Evolutionary conservation across 768 basidiomycete genomes (phyloP).

Genomic region (Pulveroboletus sp.): DNA sequence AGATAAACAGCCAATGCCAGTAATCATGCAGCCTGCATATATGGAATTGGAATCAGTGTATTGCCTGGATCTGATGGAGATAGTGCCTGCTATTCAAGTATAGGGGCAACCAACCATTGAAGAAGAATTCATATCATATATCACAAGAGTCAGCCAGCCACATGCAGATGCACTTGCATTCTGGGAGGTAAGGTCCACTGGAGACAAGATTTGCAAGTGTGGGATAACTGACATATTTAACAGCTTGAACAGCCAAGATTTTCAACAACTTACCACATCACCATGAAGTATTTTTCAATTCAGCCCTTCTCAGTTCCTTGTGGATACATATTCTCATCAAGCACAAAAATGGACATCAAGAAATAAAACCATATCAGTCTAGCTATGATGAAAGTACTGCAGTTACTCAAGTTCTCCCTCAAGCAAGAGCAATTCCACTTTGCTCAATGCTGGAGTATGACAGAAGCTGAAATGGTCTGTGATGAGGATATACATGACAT

Average conservation of each 20-base stretch:
- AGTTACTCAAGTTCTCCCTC: not conserved
- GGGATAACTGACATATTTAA: not conserved
- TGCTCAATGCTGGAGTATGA: not conserved
- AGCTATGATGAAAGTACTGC: not conserved
- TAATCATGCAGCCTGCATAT: not conserved
- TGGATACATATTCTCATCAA: not conserved
- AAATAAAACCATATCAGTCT: not conserved
- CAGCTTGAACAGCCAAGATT: not conserved
- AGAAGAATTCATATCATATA: not conserved
- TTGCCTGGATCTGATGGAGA: not conserved
- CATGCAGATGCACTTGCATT: too few relatives aligned
- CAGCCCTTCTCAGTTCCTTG: not conserved
- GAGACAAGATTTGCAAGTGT: too few relatives aligned
- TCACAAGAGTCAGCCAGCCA: not conserved
- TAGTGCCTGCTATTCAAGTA: not conserved
- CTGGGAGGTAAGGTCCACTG: too few relatives aligned
- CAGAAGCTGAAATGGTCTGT: not conserved
- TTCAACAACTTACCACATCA: not conserved
- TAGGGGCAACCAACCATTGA: not conserved
- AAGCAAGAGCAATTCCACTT: not conserved
- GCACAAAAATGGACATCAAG: not conserved
- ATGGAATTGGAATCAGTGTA: not conserved
- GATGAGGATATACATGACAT: not conserved
- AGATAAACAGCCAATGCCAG: not conserved
- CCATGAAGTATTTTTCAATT: not conserved